A percentile compares a stretch with the other conserved stretches of the same genome.
Evolutionary conservation across 257 asterid genomes (phyloP).

Genomic region (Solanum peruvianum): DNA sequence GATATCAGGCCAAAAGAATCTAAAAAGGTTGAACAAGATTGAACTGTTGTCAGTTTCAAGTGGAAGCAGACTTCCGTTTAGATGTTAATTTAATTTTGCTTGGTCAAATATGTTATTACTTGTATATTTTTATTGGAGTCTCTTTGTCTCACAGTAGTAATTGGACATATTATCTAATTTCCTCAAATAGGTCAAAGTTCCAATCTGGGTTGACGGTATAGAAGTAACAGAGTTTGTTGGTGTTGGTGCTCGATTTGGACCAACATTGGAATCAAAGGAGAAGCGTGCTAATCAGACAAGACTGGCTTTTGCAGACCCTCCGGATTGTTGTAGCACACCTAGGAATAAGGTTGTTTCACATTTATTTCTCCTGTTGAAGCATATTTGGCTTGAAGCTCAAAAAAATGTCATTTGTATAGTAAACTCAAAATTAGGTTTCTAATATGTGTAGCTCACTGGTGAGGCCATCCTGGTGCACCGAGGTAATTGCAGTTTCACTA

Average conservation of each 20-base stretch:
- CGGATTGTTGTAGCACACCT: slow-evolving; percentile 77
- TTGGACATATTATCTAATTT: not conserved
- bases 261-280: slow-evolving; percentile 85
- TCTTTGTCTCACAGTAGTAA: not conserved
- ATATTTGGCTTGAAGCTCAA: not conserved
- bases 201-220: slow-evolving; percentile 63
- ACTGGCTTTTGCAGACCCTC: slow-evolving; percentile 83
- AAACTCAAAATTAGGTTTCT: not conserved
- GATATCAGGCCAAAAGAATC: not conserved
- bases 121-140: not conserved
- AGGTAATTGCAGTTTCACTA: slow-evolving; percentile 80
- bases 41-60: not conserved
- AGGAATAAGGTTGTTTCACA: slow-evolving; percentile 48
- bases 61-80: not conserved
- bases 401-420: not conserved
- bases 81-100: not conserved
- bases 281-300: slow-evolving; percentile 80
- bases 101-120: not conserved
- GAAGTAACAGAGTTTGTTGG: slow-evolving; percentile 88
- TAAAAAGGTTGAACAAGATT: not conserved
- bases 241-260: slow-evolving; percentile 94
- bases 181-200: slow-evolving; percentile 71
- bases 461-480: slow-evolving; percentile 86
- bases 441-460: slow-evolving; percentile 47
- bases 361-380: not conserved